These are phyloP conservation scores for Pouteria glomerata DNA, from an alignment of 148 eudicot species.

Conservation along the genomic window DNA sequence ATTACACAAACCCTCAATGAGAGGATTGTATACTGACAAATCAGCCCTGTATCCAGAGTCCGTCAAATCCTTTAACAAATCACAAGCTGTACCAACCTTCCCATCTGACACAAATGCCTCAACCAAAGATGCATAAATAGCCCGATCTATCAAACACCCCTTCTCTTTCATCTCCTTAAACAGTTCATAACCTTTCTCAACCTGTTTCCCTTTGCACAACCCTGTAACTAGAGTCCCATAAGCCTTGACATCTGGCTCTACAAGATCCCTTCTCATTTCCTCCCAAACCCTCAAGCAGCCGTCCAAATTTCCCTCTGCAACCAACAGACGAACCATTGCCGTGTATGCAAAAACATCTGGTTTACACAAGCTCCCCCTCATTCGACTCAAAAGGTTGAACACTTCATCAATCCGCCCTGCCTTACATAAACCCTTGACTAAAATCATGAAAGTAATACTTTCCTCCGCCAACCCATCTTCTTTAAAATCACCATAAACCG, in stretches of 20 bases:
- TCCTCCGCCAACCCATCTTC: conserved; percentile 71
- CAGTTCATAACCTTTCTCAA: conserved; percentile 56
- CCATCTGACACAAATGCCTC: conserved; percentile 75
- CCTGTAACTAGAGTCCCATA: conserved; percentile 68
- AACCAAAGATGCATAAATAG: conserved; percentile 66
- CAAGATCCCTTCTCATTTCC: conserved; percentile 65
- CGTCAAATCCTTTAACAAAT: conserved; percentile 72
- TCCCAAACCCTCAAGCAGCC: conserved; percentile 89
- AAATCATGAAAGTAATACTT: conserved; percentile 73
- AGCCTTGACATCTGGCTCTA: conserved; percentile 85
- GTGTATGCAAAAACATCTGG: conserved; percentile 97
- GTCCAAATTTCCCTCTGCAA: conserved; percentile 61
- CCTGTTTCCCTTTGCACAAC: conserved; percentile 59
- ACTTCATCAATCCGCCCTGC: conserved; percentile 55
- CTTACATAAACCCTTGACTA: conserved; percentile 83
- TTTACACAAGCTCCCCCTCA: conserved; percentile 61
- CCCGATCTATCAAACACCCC: conserved; percentile 73
- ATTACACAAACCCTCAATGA: conserved; percentile 68
- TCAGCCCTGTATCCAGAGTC: conserved; percentile 89
- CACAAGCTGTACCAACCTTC: conserved; percentile 71
- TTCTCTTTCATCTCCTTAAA: conserved; percentile 72
- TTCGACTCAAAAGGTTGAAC: conserved; percentile 51
- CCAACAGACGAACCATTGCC: conserved; percentile 69
- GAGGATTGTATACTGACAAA: conserved; percentile 67
- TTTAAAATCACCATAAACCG: conserved; percentile 81